Conservation (phyloP, 2,329 filamentous ascomycete genomes). For the Samsoniella hepiali region DNA sequence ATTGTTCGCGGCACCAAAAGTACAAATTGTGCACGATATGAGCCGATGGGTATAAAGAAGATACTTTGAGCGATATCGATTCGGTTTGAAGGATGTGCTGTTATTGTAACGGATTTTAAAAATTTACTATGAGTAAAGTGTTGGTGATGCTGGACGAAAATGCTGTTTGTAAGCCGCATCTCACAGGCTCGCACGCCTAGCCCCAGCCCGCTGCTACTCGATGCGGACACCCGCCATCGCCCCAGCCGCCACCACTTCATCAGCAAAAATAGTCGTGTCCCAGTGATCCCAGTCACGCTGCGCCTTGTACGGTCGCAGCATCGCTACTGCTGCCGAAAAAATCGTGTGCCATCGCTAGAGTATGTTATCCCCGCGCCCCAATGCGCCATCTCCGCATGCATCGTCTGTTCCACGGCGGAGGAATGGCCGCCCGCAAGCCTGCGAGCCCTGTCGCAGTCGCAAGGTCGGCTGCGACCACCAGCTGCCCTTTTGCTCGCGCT, state of each 20-base stretch:
- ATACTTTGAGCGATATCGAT: too few relatives aligned
- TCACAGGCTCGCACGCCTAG: background rate
- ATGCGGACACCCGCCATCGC: background rate
- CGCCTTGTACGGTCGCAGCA: background rate
- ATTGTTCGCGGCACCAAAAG: too few relatives aligned
- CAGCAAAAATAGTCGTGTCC: background rate
- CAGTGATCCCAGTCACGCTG: background rate
- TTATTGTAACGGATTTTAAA: too few relatives aligned
- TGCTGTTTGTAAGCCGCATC: background rate
- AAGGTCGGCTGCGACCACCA: conserved; percentile 39
- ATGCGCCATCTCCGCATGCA: background rate
- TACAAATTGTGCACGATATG: too few relatives aligned
- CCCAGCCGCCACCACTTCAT: background rate
- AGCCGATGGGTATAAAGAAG: too few relatives aligned
- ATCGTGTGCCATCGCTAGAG: background rate
- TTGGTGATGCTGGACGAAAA: background rate
- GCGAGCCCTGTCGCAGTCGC: conserved; percentile 35
- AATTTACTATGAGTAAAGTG: too few relatives aligned
- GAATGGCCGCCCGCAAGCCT: conserved; percentile 21
- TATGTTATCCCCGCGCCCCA: conserved; percentile 12
- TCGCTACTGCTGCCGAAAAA: background rate
- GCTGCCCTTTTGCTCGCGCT: conserved; percentile 34
- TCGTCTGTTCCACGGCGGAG: conserved; percentile 14
- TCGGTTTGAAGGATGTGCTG: too few relatives aligned
- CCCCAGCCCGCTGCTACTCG: background rate